Base-by-base conservation (phyloP, 768 basidiomycete genomes). In the Boletus vinaceobasis region DNA sequence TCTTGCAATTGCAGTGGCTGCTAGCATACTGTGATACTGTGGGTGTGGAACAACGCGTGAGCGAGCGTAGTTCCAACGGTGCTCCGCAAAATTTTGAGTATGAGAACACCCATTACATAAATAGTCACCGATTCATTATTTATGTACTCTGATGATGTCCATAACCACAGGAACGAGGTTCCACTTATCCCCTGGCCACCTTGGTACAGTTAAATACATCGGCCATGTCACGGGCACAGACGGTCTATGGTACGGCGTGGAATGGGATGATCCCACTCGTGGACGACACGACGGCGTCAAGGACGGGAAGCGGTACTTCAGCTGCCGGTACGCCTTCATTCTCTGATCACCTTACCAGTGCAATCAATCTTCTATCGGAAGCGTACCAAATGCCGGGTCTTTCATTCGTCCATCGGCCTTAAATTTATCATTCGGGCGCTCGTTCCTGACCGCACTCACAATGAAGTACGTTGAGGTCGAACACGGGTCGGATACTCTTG, bases 191-290 rank as follows among this genome's bases (percentile, higher is more conserved):
- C 72, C 76, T 50, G 81, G 77, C 19, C 66, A 84, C 62, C 65
- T 80, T 42, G 92, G 88, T 2, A 92, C 90, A 5, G 71, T 96
- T 58, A 82, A 72, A 70, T 94, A 80, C 64, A 71, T 79, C 14
- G 93, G 93, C 2, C 58, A 68, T 1, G 84, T 95, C 19, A 73
- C 81, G 17, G 79, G 79, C 14, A 84, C 89, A 0, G 64, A 72
- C 4, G 90, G 89, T 4, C 61, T 71, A 13, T 98, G 95, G 95
- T 77, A 94, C n/a, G 96, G 96, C n/a, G 81, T 98, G 44, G 96
- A 98, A 73, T 98, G 95, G 91, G 96, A 98, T 65, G 86, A 93
- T 63, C 80, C 85, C 19, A 56, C 68, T 8, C 82, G 93, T 53
- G 96, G 96, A 27, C 95, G 89, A 69, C 94, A 98, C 68, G 83